These are phyloP conservation scores for Monosporascus sp. DNA, from an alignment of 2,329 filamentous ascomycete species.

Conservation along the genomic window DNA sequence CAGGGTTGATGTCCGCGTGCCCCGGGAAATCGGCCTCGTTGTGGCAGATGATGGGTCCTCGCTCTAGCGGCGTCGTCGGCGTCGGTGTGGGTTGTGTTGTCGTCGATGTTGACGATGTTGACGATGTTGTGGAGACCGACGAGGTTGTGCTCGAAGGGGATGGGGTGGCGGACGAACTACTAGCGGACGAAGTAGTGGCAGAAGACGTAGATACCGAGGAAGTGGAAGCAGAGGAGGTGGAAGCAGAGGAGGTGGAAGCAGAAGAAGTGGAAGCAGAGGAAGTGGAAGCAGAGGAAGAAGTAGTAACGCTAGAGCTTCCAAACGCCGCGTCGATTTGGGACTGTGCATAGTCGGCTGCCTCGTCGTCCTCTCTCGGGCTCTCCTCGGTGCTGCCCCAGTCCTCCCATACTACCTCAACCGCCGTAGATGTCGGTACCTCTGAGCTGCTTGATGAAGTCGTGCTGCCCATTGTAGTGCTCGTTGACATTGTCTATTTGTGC, in stretches of 20 bases:
- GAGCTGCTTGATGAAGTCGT: constrained; percentile 1
- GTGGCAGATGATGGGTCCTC: constrained; percentile 7
- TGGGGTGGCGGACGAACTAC: neutral
- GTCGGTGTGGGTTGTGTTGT: neutral
- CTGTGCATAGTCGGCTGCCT: constrained; percentile 2
- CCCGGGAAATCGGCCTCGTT: constrained; percentile 13
- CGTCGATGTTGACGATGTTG: neutral
- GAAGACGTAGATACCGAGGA: neutral
- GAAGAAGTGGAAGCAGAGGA: neutral
- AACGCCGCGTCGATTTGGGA: constrained; percentile 1
- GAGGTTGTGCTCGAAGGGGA: neutral
- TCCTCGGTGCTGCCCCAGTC: constrained; percentile 4
- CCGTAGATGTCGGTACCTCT: neutral
- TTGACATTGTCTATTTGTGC: neutral
- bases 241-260: neutral
- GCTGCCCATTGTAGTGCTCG: neutral
- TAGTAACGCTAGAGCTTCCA: neutral
- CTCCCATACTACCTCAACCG: constrained; percentile 1
- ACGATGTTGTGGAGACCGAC: neutral
- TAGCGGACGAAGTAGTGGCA: neutral
- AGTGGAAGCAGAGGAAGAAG: neutral
- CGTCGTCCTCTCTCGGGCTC: constrained; percentile 5
- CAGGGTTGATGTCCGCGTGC: constrained; percentile 8
- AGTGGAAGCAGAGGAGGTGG: neutral
- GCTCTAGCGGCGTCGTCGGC: constrained; percentile 4